Percentiles rank a stretch among this genome's conserved stretches.
Evolutionary conservation across 148 eudicot species (phyloP).

Genomic region (Chenopodium quinoa): DNA sequence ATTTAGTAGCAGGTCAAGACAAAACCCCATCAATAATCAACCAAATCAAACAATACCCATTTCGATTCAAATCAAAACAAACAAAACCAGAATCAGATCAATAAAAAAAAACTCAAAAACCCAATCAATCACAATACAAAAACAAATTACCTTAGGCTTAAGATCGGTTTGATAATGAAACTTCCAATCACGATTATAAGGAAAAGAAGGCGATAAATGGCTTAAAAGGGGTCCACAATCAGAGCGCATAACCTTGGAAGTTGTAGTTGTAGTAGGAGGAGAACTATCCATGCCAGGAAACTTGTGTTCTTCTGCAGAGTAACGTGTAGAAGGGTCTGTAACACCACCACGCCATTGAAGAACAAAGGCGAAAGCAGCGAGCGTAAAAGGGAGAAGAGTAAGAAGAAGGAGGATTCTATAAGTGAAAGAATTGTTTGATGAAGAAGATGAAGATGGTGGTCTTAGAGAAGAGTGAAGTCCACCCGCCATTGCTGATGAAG

Average conservation of each 20-base stretch:
- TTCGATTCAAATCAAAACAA: slow-evolving; percentile 15
- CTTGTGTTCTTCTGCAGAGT: slow-evolving; percentile 61
- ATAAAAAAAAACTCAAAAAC: neutral
- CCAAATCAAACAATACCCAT: slow-evolving; percentile 14
- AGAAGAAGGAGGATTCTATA: slow-evolving; percentile 68
- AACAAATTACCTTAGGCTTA: slow-evolving; percentile 61
- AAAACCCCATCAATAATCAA: slow-evolving; percentile 17
- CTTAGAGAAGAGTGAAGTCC: slow-evolving; percentile 46
- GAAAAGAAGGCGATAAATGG: slow-evolving; percentile 49
- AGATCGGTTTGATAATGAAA: slow-evolving; percentile 61
- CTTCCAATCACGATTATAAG: slow-evolving; percentile 74
- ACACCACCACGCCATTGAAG: slow-evolving; percentile 96
- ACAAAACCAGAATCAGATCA: slow-evolving; percentile 30
- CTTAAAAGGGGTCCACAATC: slow-evolving; percentile 49
- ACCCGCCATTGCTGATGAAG: slow-evolving; percentile 46
- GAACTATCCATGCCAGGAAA: slow-evolving; percentile 80
- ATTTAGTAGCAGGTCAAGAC: slow-evolving; percentile 18
- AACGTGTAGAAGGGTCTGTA: slow-evolving; percentile 67
- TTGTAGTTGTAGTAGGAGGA: slow-evolving; percentile 39
- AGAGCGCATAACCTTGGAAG: slow-evolving; percentile 34
- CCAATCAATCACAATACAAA: slow-evolving; percentile 2
- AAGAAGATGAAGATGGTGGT: slow-evolving; percentile 38
- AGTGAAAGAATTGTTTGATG: slow-evolving; percentile 40
- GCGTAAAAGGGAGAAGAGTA: slow-evolving; percentile 70
- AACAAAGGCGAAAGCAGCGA: slow-evolving; percentile 76